Base-by-base conservation (phyloP, 2,329 filamentous ascomycete genomes). In the Talaromyces funiculosus region DNA sequence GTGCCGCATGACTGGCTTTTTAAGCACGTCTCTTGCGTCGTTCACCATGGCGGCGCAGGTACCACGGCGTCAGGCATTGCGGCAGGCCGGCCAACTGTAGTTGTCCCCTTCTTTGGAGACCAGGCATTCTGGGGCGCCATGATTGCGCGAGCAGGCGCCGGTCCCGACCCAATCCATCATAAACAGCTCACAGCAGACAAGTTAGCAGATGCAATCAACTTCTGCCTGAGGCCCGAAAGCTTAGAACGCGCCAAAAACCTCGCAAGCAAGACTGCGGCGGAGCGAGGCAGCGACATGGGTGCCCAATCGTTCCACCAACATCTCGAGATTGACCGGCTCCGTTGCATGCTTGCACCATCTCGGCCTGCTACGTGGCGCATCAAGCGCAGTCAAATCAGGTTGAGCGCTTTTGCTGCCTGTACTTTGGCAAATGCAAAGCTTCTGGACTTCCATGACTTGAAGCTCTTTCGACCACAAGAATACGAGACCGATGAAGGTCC, bases 1-100 rank as follows among this genome's bases (percentile, higher is more conserved):
- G 86, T 87, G 42, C 91, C 91, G 1, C 91, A 96, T 64, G 91
- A 96, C 74, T 96, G 91, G 91, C 77, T 96, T 0, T 96, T 96
- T 73, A 81, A 90, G 64, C 86, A 83, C 38, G 90, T 95, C 1
- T 88, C 89, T 0, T 87, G 85, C 45, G 91, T 96, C 1, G 88
- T 93, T 4, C 91, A 96, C 69, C 91, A 96, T 64, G 57, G 57
- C 26, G 57, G 57, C 38, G 57, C 57, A 43, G 57, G 57, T 38
- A 60, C 57, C 29, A 60, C 90, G 1, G 90, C 91, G 0, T 90
- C 90, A 0, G 92, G 91, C 18, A 89, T 96, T 63, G 84, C 88
- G 16, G 84, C 86, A 1, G 90, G 90, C 22, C 86, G 86, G 57
- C 91, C 92, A 1, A 96, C 91, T 0, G 83, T 95, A 2, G 82